phyloP scores from a whole-genome alignment of 805 yeast species.

The Cyberlindnera americana region DNA sequence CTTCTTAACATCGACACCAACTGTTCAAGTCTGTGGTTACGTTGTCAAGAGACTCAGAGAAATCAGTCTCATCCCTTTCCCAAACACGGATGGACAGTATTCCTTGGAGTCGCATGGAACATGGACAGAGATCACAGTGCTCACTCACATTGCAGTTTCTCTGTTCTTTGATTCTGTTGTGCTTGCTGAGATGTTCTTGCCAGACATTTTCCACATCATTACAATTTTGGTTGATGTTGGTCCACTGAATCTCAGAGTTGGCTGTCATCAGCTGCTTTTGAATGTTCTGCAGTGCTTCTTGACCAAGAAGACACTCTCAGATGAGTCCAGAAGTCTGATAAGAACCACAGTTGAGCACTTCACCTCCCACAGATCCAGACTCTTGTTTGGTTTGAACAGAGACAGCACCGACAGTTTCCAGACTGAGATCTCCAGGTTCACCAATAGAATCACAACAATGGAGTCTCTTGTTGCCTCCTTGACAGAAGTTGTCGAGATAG shows the following conservation, averaged over 20 bases:
- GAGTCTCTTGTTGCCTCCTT: conserved; percentile 58
- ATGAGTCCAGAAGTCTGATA: conserved; percentile 37
- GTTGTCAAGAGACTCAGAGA: conserved; percentile 55
- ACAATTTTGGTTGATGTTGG: conserved; percentile 54
- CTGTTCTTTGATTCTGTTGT: conserved; percentile 67
- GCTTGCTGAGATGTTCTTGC: conserved; percentile 59
- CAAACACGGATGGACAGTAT: conserved; percentile 37
- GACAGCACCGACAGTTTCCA: conserved; percentile 38
- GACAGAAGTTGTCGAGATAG: conserved; percentile 46
- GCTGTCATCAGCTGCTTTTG: conserved; percentile 56
- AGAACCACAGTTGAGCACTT: conserved; percentile 40
- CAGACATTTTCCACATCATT: conserved; percentile 67
- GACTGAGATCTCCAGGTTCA: conserved; percentile 35
- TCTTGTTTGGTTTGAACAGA: conserved; percentile 68
- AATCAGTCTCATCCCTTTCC: conserved; percentile 48
- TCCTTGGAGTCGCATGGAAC: conserved; percentile 49
- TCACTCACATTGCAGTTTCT: conserved; percentile 59
- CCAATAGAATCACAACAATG: conserved; percentile 39
- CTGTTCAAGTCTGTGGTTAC: conserved; percentile 67
- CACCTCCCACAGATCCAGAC: conserved; percentile 59
- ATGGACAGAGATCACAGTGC: conserved; percentile 69
- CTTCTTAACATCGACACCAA: conserved; percentile 61
- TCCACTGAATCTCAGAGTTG: conserved; percentile 52
- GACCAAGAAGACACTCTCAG: conserved; percentile 49
- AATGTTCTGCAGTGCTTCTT: conserved; percentile 69